A percentile compares a stretch with the other conserved stretches of the same genome.
These are phyloP conservation scores for Schizopora paradoxa DNA, from an alignment of 1,284 basidiomycete genomes.

Conservation along the genomic window DNA sequence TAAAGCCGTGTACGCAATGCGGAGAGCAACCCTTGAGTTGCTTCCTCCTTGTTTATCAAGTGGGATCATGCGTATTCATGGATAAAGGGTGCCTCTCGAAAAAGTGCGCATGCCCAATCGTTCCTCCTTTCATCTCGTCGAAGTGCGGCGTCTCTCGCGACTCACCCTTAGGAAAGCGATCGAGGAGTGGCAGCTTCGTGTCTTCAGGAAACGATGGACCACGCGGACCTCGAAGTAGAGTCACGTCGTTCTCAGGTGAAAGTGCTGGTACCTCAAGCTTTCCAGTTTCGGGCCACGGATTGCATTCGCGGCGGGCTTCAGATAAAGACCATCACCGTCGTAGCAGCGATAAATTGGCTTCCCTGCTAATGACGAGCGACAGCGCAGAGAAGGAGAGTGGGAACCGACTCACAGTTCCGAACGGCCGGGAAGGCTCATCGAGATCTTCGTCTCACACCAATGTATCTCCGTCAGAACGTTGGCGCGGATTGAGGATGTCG, in stretches of 20 bases:
- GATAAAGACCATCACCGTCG: constrained; percentile 56
- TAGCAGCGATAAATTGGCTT: constrained; percentile 39
- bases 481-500: constrained; percentile 51
- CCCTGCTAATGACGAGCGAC: constrained; percentile 38
- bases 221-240: constrained; percentile 39
- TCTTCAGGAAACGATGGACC: constrained; percentile 43
- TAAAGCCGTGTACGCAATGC: constrained; percentile 58
- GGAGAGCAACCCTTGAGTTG: constrained; percentile 61
- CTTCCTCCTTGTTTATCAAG: constrained; percentile 55
- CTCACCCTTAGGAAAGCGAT: constrained; percentile 43
- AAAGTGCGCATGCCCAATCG: constrained; percentile 59
- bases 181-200: constrained; percentile 53
- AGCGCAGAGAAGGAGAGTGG: constrained; percentile 26
- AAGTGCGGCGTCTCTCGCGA: constrained; percentile 39
- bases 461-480: constrained; percentile 31
- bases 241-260: constrained; percentile 32
- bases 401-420: constrained; percentile 2
- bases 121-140: constrained; percentile 32
- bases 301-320: constrained; percentile 63
- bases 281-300: constrained; percentile 73
- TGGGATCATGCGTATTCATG: constrained; percentile 54
- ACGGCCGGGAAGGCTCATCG: neutral
- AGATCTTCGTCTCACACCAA: constrained; percentile 1
- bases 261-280: constrained; percentile 49
- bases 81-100: constrained; percentile 55